These are phyloP conservation scores for Pseudonectria buxi DNA, from an alignment of 2,329 filamentous ascomycete species.

Conservation along the genomic window DNA sequence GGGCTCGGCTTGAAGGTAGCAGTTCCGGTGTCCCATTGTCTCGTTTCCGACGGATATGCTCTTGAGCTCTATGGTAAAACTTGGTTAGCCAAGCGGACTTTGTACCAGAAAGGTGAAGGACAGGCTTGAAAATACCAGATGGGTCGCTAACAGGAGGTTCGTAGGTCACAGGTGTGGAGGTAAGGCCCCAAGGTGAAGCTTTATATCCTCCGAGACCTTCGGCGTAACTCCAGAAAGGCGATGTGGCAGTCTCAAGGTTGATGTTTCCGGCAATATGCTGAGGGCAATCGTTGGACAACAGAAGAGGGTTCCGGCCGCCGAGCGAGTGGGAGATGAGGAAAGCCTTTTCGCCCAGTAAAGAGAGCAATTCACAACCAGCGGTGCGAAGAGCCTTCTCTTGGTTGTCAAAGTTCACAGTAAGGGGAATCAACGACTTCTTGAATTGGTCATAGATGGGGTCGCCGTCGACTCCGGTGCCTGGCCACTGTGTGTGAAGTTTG, in stretches of 20 bases:
- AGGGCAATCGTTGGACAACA: constrained; percentile 12
- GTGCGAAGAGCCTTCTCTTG: constrained; percentile 11
- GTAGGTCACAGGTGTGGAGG: constrained; percentile 10
- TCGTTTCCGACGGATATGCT: constrained; percentile 8
- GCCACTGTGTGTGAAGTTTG: constrained; percentile 13
- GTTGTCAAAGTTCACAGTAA: constrained; percentile 8
- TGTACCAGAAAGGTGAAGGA: background rate
- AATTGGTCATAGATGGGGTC: constrained; percentile 12
- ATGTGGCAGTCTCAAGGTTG: constrained; percentile 12
- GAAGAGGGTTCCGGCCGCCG: constrained; percentile 8
- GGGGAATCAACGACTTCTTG: constrained; percentile 12
- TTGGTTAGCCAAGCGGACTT: background rate
- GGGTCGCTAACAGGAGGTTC: constrained; percentile 9
- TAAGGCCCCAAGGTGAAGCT: constrained; percentile 10
- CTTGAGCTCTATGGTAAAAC: constrained; percentile 3
- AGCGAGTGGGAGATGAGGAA: constrained; percentile 16
- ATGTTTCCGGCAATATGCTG: constrained; percentile 11
- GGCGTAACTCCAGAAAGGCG: constrained; percentile 13
- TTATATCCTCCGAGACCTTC: constrained; percentile 8
- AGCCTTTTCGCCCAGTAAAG: constrained; percentile 9
- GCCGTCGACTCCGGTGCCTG: constrained; percentile 8
- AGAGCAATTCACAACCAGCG: constrained; percentile 12
- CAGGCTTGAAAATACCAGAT: constrained; percentile 6
- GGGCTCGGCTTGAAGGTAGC: constrained; percentile 10
- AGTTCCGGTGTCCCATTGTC: constrained; percentile 10